Percentiles rank a stretch among this genome's conserved stretches.
Conservation (phyloP, 345 rosid genomes). For the Salix purpurea region DNA sequence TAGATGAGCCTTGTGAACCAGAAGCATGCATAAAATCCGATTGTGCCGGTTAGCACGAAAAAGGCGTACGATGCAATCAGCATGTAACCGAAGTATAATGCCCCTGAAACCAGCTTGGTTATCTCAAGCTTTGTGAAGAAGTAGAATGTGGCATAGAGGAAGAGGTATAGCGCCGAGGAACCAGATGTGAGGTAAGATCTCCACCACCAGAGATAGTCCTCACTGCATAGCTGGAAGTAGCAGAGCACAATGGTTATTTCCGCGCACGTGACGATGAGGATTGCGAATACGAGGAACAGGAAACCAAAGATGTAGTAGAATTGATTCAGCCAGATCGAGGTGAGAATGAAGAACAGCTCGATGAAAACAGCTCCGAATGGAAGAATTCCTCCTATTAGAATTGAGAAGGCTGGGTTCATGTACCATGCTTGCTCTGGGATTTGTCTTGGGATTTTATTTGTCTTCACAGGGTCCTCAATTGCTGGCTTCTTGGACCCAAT, state of each 20-base stretch:
- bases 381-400: conserved; percentile 69
- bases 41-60: conserved; percentile 68
- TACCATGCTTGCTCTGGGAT: conserved; percentile 88
- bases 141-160: conserved; percentile 69
- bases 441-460: conserved; percentile 76
- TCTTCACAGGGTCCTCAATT: conserved; percentile 70
- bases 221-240: conserved; percentile 81
- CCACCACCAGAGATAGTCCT: conserved; percentile 90
- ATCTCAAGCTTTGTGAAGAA: conserved; percentile 85
- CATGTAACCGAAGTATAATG: conserved; percentile 75
- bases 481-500: conserved; percentile 71
- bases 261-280: conserved; percentile 66
- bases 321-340: conserved; percentile 88
- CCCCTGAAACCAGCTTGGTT: conserved; percentile 61
- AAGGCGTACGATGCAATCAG: conserved; percentile 64
- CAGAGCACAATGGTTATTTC: conserved; percentile 76
- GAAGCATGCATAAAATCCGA: conserved; percentile 70
- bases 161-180: conserved; percentile 68
- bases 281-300: conserved; percentile 66
- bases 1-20: conserved; percentile 84
- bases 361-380: conserved; percentile 84
- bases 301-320: conserved; percentile 84
- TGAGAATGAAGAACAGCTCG: conserved; percentile 80
- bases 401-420: conserved; percentile 74
- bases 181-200: conserved; percentile 84